A percentile compares a stretch with the other conserved stretches of the same genome.
Conservation (phyloP, 179 eudicot species). For the Beta corolliflora region DNA sequence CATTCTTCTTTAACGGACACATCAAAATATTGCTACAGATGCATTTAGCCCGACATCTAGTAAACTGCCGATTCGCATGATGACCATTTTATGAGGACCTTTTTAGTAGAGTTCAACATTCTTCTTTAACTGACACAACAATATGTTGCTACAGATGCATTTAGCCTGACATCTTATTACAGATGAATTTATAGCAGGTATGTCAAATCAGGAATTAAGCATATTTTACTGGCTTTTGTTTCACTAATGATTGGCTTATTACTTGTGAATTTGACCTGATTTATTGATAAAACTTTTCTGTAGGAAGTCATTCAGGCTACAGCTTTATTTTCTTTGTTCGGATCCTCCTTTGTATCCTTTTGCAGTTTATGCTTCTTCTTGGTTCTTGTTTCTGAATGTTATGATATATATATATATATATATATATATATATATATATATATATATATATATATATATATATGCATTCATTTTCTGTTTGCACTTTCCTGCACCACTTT, state of each 20-base stretch:
- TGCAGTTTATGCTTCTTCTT: conserved; percentile 24
- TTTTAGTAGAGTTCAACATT: background rate
- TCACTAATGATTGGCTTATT: conserved; percentile 23
- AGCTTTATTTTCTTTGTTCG: conserved; percentile 44
- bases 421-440: too few relatives aligned
- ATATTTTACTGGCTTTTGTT: conserved; percentile 18
- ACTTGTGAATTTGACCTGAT: conserved; percentile 40
- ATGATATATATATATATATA: too few relatives aligned
- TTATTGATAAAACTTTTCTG: conserved; percentile 47
- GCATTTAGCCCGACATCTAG: too few relatives aligned
- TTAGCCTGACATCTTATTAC: too few relatives aligned
- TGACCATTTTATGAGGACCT: background rate
- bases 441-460: too few relatives aligned
- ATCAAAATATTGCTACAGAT: background rate
- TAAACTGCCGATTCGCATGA: too few relatives aligned
- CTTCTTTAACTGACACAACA: background rate
- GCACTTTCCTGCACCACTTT: background rate
- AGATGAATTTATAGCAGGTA: too few relatives aligned
- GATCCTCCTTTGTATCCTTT: conserved; percentile 97
- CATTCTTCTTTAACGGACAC: background rate
- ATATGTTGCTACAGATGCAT: background rate
- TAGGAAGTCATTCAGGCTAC: conserved; percentile 64
- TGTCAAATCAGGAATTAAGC: conserved; percentile 20
- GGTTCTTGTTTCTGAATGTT: conserved; percentile 17
- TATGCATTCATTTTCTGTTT: background rate